Conservation (phyloP, 495 filamentous ascomycete genomes). For the Lasiosphaeria hispida region DNA sequence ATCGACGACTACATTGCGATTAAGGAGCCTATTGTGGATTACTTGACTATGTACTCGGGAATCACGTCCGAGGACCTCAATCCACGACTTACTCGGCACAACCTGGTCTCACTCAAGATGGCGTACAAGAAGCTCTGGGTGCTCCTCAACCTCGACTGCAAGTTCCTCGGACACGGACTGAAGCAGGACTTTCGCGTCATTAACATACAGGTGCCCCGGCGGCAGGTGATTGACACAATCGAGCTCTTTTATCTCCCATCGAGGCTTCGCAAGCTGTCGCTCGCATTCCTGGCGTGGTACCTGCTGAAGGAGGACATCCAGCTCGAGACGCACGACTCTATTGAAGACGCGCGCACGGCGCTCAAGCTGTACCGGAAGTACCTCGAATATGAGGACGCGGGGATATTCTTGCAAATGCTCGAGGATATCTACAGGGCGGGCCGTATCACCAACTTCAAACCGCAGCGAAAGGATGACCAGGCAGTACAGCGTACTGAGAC, state of each 20-base stretch:
- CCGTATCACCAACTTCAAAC: conserved; percentile 67
- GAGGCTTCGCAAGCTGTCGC: conserved; percentile 70
- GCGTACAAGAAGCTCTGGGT: conserved; percentile 99
- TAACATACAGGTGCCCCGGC: conserved; percentile 91
- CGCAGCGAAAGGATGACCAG: conserved; percentile 48
- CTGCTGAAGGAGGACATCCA: conserved; percentile 92
- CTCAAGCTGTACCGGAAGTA: conserved; percentile 88
- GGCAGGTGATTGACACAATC: conserved; percentile 90
- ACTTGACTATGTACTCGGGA: conserved; percentile 88
- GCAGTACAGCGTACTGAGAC: conserved; percentile 27
- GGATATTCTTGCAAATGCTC: conserved; percentile 72
- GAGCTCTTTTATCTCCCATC: conserved; percentile 75
- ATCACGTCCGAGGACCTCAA: conserved; percentile 84
- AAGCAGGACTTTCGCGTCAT: conserved; percentile 94
- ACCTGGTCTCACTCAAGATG: conserved; percentile 79
- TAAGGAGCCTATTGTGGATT: conserved; percentile 89
- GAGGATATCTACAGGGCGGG: conserved; percentile 79
- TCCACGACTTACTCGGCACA: conserved; percentile 65
- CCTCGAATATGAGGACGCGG: conserved; percentile 80
- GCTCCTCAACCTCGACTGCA: conserved; percentile 86
- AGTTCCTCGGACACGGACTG: conserved; percentile 91
- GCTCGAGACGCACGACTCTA: conserved; percentile 81
- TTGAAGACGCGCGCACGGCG: conserved; percentile 90
- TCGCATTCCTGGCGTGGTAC: conserved; percentile 84
- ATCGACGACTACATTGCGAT: conserved; percentile 97